Evolutionary conservation across 306 rosid species (phyloP), one percentile per base, ranked within the genome.

Genomic region (Dryas alaskensis): DNA sequence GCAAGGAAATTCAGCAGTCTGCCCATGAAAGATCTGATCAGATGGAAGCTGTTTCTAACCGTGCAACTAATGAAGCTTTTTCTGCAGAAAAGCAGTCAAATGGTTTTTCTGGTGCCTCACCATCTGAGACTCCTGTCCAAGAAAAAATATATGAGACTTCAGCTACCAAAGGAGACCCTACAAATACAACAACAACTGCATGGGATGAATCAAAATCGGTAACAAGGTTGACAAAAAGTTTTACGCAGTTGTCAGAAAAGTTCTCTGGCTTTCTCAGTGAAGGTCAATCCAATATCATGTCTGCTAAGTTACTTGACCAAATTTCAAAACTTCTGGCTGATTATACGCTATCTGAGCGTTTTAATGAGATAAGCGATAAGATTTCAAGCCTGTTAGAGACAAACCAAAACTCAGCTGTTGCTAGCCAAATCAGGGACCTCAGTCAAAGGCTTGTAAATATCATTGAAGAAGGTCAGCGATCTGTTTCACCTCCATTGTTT

Each of bases 261-360:
- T 81, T 94, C 67, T 94, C 97, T 58, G 98, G 98, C 65, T 88
- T 94, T 82, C 92, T 94, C 11, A 81, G 92, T 84, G 99, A 94
- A 79, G 84, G 89, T 70, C 99, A 94, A 77, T 89, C 92, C 47
- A 79, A 75, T 76, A 68, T 88, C 74, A 83, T 94, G 96, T 88
- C 88, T 54, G 60, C 91, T 64, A 84, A 87, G 75, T 81, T 94
- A 40, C 86, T 92, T 73, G 98, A 92, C 79, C 97, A 88, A 81
- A 85, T 89, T 74, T 90, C 97, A 48, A 90, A 83, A 79, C 98
- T 92, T 77, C 73, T 94, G 75, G 90, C 82, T 6, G 97, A 89
- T 80, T 88, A 96, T 73, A 89, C 83, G 39, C 76, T 94, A 62
- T 87, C 85, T 54, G 97, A 87, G 74, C 93, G 87, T 49, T 88